phyloP scores from a whole-genome alignment of 805 yeast genomes.

The Cyberlindnera euphorbiiphila region DNA sequence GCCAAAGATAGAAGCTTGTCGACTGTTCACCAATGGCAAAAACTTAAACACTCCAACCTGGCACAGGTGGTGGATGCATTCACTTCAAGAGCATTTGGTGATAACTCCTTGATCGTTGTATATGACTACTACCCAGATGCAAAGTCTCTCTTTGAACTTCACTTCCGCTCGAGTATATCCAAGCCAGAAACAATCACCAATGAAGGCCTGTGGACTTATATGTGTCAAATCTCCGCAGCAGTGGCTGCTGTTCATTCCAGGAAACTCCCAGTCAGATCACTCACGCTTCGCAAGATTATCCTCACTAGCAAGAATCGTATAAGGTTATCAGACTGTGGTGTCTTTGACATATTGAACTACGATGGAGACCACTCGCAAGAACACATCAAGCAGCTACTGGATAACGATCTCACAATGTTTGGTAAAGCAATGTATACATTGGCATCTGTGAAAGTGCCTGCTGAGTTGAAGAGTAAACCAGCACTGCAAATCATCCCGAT shows the following conservation, averaged over 20 bases:
- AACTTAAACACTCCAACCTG: slow-evolving; percentile 51
- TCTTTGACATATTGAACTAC: slow-evolving; percentile 57
- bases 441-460: slow-evolving; percentile 36
- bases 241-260: slow-evolving; percentile 59
- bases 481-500: slow-evolving; percentile 23
- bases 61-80: slow-evolving; percentile 77
- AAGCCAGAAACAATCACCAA: slow-evolving; percentile 53
- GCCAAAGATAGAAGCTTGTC: slow-evolving; percentile 57
- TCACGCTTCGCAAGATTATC: slow-evolving; percentile 66
- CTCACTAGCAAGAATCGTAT: slow-evolving; percentile 70
- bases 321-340: slow-evolving; percentile 67
- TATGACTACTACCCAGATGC: slow-evolving; percentile 86
- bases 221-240: slow-evolving; percentile 72
- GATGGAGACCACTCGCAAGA: slow-evolving; percentile 27
- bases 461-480: slow-evolving; percentile 12
- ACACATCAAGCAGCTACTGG: slow-evolving; percentile 35
- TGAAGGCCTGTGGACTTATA: slow-evolving; percentile 67
- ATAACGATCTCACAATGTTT: slow-evolving; percentile 52
- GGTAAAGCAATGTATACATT: slow-evolving; percentile 61
- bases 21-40: slow-evolving; percentile 64
- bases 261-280: slow-evolving; percentile 58
- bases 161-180: slow-evolving; percentile 43
- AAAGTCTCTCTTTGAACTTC: slow-evolving; percentile 64
- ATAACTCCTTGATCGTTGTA: slow-evolving; percentile 66
- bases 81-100: slow-evolving; percentile 82